A percentile compares a stretch with the other conserved stretches of the same genome.
Conservation (phyloP, 805 yeast species). For the Candida rishiriensis region DNA sequence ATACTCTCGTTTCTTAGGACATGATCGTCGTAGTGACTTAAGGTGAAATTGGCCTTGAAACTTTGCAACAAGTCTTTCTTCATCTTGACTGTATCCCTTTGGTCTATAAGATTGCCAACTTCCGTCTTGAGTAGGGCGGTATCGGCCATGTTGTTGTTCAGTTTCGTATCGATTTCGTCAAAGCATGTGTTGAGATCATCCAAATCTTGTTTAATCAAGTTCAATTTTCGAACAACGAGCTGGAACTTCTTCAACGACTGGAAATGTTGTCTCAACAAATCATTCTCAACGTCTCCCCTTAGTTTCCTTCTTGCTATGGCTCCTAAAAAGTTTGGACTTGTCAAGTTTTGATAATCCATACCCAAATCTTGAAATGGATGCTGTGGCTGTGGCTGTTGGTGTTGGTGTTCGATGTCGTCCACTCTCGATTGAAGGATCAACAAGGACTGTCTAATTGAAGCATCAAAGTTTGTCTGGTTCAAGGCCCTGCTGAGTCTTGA, state of each 20-base stretch:
- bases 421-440: slow-evolving; percentile 24
- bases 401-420: slow-evolving; percentile 17
- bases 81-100: slow-evolving; percentile 35
- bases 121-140: slow-evolving; percentile 14
- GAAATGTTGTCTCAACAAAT: slow-evolving; percentile 52
- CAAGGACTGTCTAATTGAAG: slow-evolving; percentile 29
- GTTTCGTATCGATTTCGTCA: slow-evolving; percentile 17
- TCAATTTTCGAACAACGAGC: slow-evolving; percentile 39
- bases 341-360: slow-evolving; percentile 29
- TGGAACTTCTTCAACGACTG: slow-evolving; percentile 41
- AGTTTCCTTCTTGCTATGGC: slow-evolving; percentile 56
- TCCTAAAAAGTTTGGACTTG: slow-evolving; percentile 50
- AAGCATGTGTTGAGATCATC: slow-evolving; percentile 22
- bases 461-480: slow-evolving; percentile 39
- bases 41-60: slow-evolving; percentile 58
- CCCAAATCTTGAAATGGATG: slow-evolving; percentile 1
- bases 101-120: slow-evolving; percentile 23
- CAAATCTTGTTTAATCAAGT: slow-evolving; percentile 26
- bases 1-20: slow-evolving; percentile 44
- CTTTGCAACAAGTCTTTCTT: slow-evolving; percentile 49
- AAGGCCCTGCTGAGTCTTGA: slow-evolving; percentile 47
- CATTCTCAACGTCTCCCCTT: slow-evolving; percentile 56
- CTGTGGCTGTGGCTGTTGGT: not conserved
- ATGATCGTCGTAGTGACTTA: slow-evolving; percentile 69
- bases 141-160: slow-evolving; percentile 25